A percentile compares a stretch with the other conserved stretches of the same genome.
These are phyloP conservation scores for Microsporum canis DNA, from an alignment of 2,329 filamentous ascomycete species.

Conservation along the genomic window DNA sequence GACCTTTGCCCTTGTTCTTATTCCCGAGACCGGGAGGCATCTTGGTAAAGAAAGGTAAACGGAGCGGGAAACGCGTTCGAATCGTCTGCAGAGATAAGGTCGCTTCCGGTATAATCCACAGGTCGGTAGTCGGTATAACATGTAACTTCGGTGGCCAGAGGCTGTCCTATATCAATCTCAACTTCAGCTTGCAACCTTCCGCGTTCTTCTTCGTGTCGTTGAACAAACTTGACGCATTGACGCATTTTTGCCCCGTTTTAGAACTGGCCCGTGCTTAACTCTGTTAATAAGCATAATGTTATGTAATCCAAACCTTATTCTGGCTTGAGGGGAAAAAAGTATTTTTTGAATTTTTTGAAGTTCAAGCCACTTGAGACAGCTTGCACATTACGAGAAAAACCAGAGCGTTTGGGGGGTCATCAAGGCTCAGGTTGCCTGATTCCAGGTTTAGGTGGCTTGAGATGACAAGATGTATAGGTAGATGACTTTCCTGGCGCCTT, in stretches of 20 bases:
- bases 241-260: not conserved
- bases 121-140: not conserved
- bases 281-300: not conserved
- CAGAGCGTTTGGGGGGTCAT: no score
- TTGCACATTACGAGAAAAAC: not conserved
- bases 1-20: slow-evolving; percentile 44
- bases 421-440: no score
- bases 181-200: not conserved
- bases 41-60: not conserved
- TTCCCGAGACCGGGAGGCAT: slow-evolving; percentile 35
- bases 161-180: not conserved
- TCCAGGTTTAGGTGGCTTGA: no score
- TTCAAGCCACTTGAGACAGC: not conserved
- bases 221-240: not conserved
- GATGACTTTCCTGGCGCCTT: no score
- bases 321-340: not conserved
- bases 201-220: not conserved
- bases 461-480: no score
- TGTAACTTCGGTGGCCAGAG: not conserved
- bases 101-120: no score
- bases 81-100: not conserved
- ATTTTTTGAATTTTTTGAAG: not conserved
- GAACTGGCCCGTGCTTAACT: not conserved
- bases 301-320: not conserved
- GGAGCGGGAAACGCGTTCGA: not conserved